These are phyloP conservation scores for Selaginella tamariscina DNA, from an alignment of 75 land plant species.

Conservation along the genomic window DNA sequence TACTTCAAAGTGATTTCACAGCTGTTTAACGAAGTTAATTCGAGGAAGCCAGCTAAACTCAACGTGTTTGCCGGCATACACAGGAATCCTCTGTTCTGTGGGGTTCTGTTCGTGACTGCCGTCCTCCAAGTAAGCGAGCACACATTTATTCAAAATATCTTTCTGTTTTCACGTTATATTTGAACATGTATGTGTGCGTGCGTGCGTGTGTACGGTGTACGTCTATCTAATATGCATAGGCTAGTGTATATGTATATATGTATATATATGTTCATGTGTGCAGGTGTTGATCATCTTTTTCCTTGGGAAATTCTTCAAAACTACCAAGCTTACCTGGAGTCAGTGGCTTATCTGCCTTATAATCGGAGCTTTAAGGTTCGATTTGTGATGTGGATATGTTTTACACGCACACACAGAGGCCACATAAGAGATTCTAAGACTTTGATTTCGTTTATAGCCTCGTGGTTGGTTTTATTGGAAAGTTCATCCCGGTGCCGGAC, in stretches of 20 bases:
- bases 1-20: too few relatives aligned
- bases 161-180: too few relatives aligned
- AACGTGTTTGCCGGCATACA: slow-evolving; percentile 51
- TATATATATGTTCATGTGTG: background rate
- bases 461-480: background rate
- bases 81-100: slow-evolving; percentile 41
- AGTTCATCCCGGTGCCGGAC: background rate
- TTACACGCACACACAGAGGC: too few relatives aligned
- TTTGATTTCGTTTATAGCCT: background rate
- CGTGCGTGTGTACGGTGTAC: too few relatives aligned
- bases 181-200: too few relatives aligned
- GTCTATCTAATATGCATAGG: too few relatives aligned
- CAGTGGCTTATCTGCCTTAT: background rate
- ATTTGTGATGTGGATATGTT: background rate
- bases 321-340: background rate
- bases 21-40: slow-evolving; percentile 82
- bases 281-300: background rate
- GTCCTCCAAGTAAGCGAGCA: slow-evolving; percentile 38
- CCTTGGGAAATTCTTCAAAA: background rate
- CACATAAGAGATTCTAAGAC: too few relatives aligned
- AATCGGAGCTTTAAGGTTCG: background rate
- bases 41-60: slow-evolving; percentile 51
- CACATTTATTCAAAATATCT: background rate
- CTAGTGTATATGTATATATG: too few relatives aligned
- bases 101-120: slow-evolving; percentile 33